Conservation (phyloP, 345 rosid genomes). For the Populus euphratica region DNA sequence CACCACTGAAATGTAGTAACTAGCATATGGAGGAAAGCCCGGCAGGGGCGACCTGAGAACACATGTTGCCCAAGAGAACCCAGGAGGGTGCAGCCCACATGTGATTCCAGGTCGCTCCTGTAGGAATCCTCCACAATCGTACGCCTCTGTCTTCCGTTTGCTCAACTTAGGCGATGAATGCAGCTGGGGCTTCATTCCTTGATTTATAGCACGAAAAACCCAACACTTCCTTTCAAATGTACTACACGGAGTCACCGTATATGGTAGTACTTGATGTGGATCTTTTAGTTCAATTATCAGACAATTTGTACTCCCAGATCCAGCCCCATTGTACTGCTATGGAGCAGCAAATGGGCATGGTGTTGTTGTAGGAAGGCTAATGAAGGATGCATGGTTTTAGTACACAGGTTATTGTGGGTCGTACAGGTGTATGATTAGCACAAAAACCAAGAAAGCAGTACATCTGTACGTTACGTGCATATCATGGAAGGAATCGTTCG, state of each 20-base stretch:
- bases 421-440: neutral
- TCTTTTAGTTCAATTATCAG: neutral
- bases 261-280: neutral
- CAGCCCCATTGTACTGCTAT: neutral
- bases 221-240: neutral
- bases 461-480: neutral
- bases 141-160: neutral
- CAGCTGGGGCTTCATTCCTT: neutral
- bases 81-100: neutral
- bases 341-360: neutral
- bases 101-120: constrained; percentile 37
- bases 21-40: constrained; percentile 14
- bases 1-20: neutral
- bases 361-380: neutral
- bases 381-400: neutral
- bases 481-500: neutral
- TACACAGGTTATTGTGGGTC: neutral
- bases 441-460: neutral
- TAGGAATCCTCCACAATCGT: constrained; percentile 25
- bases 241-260: neutral
- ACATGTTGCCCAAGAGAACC: constrained; percentile 24
- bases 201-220: neutral
- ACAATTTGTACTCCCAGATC: neutral
- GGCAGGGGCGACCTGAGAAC: constrained; percentile 47
- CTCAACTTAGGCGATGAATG: neutral